phyloP scores from a whole-genome alignment of 2,329 filamentous ascomycete species.

The Arachnomyces sp. region DNA sequence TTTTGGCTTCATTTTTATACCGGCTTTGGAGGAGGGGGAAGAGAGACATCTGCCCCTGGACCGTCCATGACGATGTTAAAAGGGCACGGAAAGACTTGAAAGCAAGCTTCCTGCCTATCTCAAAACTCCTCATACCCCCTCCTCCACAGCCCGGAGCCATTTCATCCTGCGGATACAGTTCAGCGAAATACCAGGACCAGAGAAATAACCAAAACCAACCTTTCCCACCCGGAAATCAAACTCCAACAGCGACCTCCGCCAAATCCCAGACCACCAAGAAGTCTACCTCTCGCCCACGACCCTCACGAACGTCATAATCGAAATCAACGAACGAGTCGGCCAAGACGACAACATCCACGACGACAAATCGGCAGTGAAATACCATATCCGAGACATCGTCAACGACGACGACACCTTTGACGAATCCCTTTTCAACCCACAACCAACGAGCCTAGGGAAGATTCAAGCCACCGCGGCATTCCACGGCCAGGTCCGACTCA shows the following conservation, averaged over 20 bases:
- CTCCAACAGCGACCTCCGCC: constrained; percentile 14
- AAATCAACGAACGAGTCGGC: constrained; percentile 74
- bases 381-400: constrained; percentile 62
- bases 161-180: not conserved
- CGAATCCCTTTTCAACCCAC: constrained; percentile 28
- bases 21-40: not conserved
- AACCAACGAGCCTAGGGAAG: constrained; percentile 49
- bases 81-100: no score
- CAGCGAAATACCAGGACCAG: not conserved
- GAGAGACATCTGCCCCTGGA: no score
- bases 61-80: no score
- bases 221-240: not conserved
- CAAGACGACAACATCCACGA: constrained; percentile 38
- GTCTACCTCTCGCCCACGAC: constrained; percentile 79
- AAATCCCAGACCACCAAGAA: constrained; percentile 60
- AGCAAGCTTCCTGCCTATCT: no score
- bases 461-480: constrained; percentile 25
- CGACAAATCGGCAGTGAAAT: constrained; percentile 58
- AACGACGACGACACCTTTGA: constrained; percentile 42
- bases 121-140: no score
- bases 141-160: not conserved
- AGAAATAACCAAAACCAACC: not conserved
- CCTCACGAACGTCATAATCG: constrained; percentile 80
- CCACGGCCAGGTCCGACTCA: no score
- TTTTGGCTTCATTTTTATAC: not conserved